Base-by-base conservation (phyloP, 164 flowering plant genomes). In the Vitis cinerea region DNA sequence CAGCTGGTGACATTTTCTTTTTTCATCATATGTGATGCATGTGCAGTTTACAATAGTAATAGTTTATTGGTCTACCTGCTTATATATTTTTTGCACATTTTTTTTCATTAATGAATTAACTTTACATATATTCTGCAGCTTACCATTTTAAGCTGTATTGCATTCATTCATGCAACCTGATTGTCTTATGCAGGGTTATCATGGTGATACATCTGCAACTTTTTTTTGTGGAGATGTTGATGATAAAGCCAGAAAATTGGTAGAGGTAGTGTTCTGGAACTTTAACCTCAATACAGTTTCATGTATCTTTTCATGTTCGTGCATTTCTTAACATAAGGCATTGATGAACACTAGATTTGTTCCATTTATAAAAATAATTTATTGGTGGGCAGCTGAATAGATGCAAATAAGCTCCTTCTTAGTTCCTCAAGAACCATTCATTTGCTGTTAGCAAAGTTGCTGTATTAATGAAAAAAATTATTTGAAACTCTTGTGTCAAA, bases 121-220 rank as follows among this genome's bases (percentile, higher is more conserved):
- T 14, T 53, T 49, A 19, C n/a, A 63, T 19, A 63, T 63, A 23
- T 57, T 14, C 16, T 64, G 14, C 23, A 31, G 10, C 2, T 31
- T 12, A 17, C 47, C 58, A 53, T 10, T 30, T 13, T 53, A 31
- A 30, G 23, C 14, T 23, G 10, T 15, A 23, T 23, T 10, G 15
- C 1, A 11, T 59, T 71, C 53, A 61, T 49, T n/a, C 17, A n/a
- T 64, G 10, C 66, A 37, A 71, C n/a, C 58, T 29, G 13, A 50
- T 74, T 66, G 49, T 53, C 48, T 14, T 64, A 19, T 74, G 65
- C 78, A 95, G 99, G 99, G 98, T 48, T 91, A 91, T 78, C 99
- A 95, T 79, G 98, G 99, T 61, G 99, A 95, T 74, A 93, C 99
- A 57, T 91, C 99, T n/a, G 88, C 90, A 58, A 95, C 97, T 50